Evolutionary conservation across 306 rosid genomes (phyloP).

Genomic region (Citrullus mucosospermus): DNA sequence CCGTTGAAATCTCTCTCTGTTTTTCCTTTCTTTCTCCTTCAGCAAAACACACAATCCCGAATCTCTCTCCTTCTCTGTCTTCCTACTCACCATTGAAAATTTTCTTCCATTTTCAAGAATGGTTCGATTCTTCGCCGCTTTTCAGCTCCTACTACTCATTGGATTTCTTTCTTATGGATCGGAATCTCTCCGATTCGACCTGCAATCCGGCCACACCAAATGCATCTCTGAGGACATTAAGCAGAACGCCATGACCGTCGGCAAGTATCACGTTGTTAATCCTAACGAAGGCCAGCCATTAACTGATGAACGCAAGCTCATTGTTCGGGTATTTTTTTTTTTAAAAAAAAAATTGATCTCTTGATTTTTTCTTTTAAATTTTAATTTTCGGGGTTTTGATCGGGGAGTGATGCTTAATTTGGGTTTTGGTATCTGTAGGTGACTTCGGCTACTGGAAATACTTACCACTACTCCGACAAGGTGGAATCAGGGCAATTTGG

Average conservation of each 20-base stretch:
- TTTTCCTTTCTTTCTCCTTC: not conserved
- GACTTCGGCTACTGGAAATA: constrained; percentile 67
- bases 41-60: not conserved
- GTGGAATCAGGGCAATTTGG: constrained; percentile 60
- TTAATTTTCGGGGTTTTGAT: not conserved
- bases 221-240: constrained; percentile 88
- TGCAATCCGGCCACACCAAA: constrained; percentile 72
- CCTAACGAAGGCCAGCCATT: constrained; percentile 55
- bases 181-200: constrained; percentile 75
- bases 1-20: not conserved
- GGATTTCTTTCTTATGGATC: constrained; percentile 31
- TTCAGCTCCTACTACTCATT: constrained; percentile 13
- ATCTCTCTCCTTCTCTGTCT: not conserved
- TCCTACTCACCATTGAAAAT: not conserved
- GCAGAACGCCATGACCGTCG: constrained; percentile 78
- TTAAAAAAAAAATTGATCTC: not conserved
- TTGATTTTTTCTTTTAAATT: not conserved
- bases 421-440: constrained; percentile 36
- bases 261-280: constrained; percentile 57
- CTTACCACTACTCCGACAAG: constrained; percentile 53
- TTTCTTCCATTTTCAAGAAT: not conserved
- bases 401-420: not conserved
- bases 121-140: constrained; percentile 11
- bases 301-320: constrained; percentile 61
- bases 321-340: constrained; percentile 48